phyloP scores from a whole-genome alignment of 2,329 filamentous ascomycete species.

The Clarireedia monteithiana region DNA sequence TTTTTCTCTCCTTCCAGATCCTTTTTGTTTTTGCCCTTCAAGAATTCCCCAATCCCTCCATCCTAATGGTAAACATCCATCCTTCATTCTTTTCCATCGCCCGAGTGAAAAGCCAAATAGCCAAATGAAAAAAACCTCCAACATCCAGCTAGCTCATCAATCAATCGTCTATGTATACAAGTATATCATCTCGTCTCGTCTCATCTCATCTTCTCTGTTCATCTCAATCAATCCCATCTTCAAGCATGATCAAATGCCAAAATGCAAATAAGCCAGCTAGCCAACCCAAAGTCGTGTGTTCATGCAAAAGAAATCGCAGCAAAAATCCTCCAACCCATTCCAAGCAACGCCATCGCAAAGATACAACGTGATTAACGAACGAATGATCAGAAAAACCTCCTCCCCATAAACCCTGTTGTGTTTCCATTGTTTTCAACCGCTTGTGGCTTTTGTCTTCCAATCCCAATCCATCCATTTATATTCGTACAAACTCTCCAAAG shows the following conservation, averaged over 20 bases:
- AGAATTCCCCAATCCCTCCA: background rate
- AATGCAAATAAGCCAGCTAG: background rate
- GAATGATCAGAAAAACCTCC: background rate
- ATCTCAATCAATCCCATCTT: background rate
- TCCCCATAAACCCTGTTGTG: background rate
- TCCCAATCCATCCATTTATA: background rate
- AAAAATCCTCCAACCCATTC: background rate
- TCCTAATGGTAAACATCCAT: background rate
- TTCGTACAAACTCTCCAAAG: background rate
- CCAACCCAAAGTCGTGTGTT: background rate
- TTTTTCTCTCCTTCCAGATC: too few species aligned
- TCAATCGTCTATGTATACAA: background rate
- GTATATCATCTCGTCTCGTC: background rate
- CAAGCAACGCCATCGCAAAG: background rate
- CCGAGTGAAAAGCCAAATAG: background rate
- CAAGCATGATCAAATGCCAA: background rate
- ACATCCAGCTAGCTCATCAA: background rate
- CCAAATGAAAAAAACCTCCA: background rate
- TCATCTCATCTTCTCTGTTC: background rate
- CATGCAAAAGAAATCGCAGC: background rate
- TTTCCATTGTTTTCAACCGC: background rate
- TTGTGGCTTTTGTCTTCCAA: background rate
- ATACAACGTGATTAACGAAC: background rate
- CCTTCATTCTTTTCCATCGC: background rate
- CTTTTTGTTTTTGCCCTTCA: too few species aligned